A percentile compares a stretch with the other conserved stretches of the same genome.
Conservation (phyloP, 78 protist genomes). For the Isochrysis galbana region DNA sequence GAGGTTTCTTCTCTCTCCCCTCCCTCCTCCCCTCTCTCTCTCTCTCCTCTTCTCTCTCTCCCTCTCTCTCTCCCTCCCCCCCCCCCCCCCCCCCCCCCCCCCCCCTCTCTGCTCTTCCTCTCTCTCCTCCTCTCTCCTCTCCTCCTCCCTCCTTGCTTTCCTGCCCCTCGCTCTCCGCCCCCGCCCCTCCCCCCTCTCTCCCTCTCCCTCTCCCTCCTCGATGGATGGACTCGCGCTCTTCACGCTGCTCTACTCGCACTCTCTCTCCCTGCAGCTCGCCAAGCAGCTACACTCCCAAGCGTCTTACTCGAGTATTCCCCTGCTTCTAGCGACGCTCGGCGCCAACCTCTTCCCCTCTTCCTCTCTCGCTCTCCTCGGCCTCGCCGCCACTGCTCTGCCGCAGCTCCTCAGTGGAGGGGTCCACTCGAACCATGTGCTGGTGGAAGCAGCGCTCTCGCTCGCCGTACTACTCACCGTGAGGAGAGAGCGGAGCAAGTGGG, state of each 20-base stretch:
- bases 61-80: too few relatives aligned
- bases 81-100: too few relatives aligned
- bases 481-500: not conserved
- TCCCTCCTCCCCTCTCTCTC: too few relatives aligned
- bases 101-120: too few relatives aligned
- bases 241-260: not conserved
- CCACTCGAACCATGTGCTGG: not conserved
- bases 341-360: not conserved
- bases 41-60: too few relatives aligned
- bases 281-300: not conserved
- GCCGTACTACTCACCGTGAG: not conserved
- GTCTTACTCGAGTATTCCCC: not conserved
- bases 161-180: too few relatives aligned
- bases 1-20: too few relatives aligned
- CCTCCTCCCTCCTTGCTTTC: too few relatives aligned
- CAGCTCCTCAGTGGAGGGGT: not conserved
- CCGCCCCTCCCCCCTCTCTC: too few relatives aligned
- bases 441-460: not conserved
- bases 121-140: too few relatives aligned
- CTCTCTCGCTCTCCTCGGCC: not conserved
- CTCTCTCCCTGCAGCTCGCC: not conserved
- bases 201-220: too few relatives aligned
- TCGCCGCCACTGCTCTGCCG: not conserved
- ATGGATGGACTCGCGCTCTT: not conserved
- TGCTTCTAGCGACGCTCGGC: not conserved